Base-by-base conservation (phyloP, 2,329 filamentous ascomycete genomes). In the Neopestalotiopsis sp. region DNA sequence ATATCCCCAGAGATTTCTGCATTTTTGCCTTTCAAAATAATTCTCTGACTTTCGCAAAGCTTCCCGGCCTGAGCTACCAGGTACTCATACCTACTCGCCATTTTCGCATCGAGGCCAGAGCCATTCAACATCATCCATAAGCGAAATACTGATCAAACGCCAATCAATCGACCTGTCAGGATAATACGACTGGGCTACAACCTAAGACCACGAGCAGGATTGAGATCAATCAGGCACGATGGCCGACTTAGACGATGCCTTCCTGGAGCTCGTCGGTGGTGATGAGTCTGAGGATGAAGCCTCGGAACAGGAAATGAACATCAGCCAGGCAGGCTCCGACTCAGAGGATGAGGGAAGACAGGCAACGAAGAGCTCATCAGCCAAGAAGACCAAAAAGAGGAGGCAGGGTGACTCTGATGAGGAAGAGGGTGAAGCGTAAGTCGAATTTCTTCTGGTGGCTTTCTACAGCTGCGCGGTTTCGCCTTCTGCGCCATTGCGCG, bases 211-310 rank as follows among this genome's bases (percentile, higher is more conserved):
- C n/a, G 4, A 3, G n/a, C 9, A n/a, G 45, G 14, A 38, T 61
- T 34, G 45, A 32, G 14, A 42, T 28, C 14, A 57, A n/a, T 24
- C 4, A 40, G 57, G n/a, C 66, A 56, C 12, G 4, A 97, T 97
- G 94, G 92, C 93, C 68, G 93, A 95, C 78, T 88, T 98, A 74
- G 95, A 98, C 79, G 94, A 95, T 75, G 95, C 98, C 84, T 91
- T 98, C 73, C 91, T 98, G 72, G 95, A 94, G 77, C 90, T 98
- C 73, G 96, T 95, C 67, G 96, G 94, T 76, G 94, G 93, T 74
- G 92, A 89, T 70, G 86, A 86, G 70, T 87, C 89, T 69, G 88
- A 88, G 74, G 88, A 88, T 74, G 88, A 89, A 80, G 87, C 84
- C 67, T 79, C 81, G 68, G 84, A 81, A 78, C 80, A 82, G 81